Base-by-base conservation (phyloP, 305 asterid genomes). In the Striga hermonthica region DNA sequence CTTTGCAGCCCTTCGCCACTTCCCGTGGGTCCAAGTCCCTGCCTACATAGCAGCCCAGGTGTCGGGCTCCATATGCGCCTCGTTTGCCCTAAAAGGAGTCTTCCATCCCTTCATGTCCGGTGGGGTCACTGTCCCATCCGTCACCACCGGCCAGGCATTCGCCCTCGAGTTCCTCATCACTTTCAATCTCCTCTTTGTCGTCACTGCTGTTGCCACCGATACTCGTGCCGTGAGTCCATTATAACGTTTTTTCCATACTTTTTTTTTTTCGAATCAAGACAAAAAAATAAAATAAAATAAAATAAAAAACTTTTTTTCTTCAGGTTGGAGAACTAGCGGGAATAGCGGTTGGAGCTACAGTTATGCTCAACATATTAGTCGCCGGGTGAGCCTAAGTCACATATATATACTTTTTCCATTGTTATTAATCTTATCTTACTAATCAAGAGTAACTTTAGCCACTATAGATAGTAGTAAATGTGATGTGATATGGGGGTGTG, bases 311-410 rank as follows among this genome's bases (percentile, higher is more conserved):
- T n/a, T n/a, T n/a, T n/a, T n/a, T n/a, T n/a, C 0, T 44, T 39
- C 68, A 88, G 96, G 94, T 91, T 3, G 96, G 96, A 65, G 96
- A 91, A 59, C 67, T 89, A 72, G 96, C 98, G 2, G 98, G 98
- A 53, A 85, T 91, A 53, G 98, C 98, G 0, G 94, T 89, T 60
- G 98, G 98, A 68, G 96, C 96, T 10, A 89, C 96, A 1, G 96
- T 91, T 7, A 75, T 91, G 90, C 94, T 91, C 38, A 86, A 91
- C 49, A 86, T 91, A 38, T 95, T 91, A 16, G 90, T 91, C 9
- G 98, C 98, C 0, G 98, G 98, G 96, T 89, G 60, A 79, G 89
- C 67, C 13, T n/a, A n/a, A n/a, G n/a, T n/a, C n/a, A n/a, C n/a
- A n/a, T n/a, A n/a, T n/a, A n/a, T n/a, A n/a, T n/a, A n/a, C n/a